These are phyloP conservation scores for Leptodontidium sp. DNA, from an alignment of 2,329 filamentous ascomycete species.

Conservation along the genomic window DNA sequence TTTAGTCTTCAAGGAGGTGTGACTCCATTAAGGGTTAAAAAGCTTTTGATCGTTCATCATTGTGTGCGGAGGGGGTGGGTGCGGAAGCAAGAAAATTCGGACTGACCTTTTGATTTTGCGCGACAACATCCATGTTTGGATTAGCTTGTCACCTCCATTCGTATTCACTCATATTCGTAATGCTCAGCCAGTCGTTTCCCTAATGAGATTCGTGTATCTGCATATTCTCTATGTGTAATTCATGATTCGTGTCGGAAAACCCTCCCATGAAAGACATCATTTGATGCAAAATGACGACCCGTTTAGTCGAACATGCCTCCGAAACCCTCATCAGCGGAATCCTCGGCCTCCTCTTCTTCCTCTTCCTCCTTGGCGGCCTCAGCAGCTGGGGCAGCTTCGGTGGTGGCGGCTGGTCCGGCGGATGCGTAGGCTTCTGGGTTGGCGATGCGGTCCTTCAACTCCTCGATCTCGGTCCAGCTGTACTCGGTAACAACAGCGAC, in stretches of 20 bases:
- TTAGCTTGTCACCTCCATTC: conserved; percentile 26
- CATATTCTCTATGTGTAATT: conserved; percentile 38
- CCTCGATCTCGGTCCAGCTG: conserved; percentile 93
- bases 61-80: conserved; percentile 31
- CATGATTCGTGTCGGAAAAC: conserved; percentile 37
- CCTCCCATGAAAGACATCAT: conserved; percentile 31
- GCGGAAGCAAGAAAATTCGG: conserved; percentile 28
- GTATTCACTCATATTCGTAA: conserved; percentile 23
- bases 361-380: conserved; percentile 66
- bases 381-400: conserved; percentile 58
- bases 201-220: conserved; percentile 38
- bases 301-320: conserved; percentile 79
- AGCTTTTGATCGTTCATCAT: conserved; percentile 50
- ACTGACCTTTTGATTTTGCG: conserved; percentile 39
- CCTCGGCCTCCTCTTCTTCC: conserved; percentile 72
- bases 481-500: conserved; percentile 90
- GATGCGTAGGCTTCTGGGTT: conserved; percentile 97
- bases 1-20: conserved; percentile 49
- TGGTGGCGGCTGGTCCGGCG: conserved; percentile 75
- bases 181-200: conserved; percentile 16
- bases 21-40: conserved; percentile 51
- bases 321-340: conserved; percentile 70
- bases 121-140: conserved; percentile 15
- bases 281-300: conserved; percentile 38
- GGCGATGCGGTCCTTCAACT: conserved; percentile 99